Conservation (phyloP, 345 rosid genomes). For the Lepidium sativum region DNA sequence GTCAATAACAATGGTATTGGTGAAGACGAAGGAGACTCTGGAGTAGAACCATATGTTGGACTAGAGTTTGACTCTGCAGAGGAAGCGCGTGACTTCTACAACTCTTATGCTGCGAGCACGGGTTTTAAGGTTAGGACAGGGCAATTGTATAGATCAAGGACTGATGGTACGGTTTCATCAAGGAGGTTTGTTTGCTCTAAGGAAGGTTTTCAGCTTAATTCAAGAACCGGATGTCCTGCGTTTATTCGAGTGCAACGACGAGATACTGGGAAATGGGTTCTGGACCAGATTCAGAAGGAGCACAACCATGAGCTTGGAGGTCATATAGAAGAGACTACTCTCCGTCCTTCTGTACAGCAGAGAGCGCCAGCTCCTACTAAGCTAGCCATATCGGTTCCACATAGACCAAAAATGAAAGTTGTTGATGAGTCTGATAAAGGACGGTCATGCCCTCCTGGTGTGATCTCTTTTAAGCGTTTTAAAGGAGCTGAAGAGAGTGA, state of each 20-base stretch:
- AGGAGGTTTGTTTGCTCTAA: slow-evolving; percentile 78
- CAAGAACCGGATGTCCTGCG: slow-evolving; percentile 86
- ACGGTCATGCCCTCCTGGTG: slow-evolving; percentile 38
- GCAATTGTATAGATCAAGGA: slow-evolving; percentile 77
- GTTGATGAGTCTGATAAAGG: slow-evolving; percentile 40
- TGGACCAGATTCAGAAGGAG: slow-evolving; percentile 73
- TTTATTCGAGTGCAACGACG: slow-evolving; percentile 64
- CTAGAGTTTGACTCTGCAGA: slow-evolving; percentile 72
- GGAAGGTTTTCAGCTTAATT: slow-evolving; percentile 81
- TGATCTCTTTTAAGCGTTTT: slow-evolving; percentile 46
- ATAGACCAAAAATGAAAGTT: slow-evolving; percentile 43
- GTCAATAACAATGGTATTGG: slow-evolving; percentile 26
- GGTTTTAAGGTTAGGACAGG: slow-evolving; percentile 77
- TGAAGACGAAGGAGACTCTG: slow-evolving; percentile 41
- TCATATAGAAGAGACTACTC: slow-evolving; percentile 24
- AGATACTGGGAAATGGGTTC: slow-evolving; percentile 81
- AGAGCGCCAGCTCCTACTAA: slow-evolving; percentile 33
- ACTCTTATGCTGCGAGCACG: slow-evolving; percentile 38
- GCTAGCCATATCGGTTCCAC: slow-evolving; percentile 33
- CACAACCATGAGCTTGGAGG: slow-evolving; percentile 76
- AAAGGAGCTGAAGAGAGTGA: slow-evolving; percentile 42
- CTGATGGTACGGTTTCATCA: slow-evolving; percentile 78
- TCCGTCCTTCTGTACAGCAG: slow-evolving; percentile 22
- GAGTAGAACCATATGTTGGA: slow-evolving; percentile 54
- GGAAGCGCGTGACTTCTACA: slow-evolving; percentile 67